Conservation (phyloP, 352 stramenopile genomes). For the Globisporangium okanoganense region DNA sequence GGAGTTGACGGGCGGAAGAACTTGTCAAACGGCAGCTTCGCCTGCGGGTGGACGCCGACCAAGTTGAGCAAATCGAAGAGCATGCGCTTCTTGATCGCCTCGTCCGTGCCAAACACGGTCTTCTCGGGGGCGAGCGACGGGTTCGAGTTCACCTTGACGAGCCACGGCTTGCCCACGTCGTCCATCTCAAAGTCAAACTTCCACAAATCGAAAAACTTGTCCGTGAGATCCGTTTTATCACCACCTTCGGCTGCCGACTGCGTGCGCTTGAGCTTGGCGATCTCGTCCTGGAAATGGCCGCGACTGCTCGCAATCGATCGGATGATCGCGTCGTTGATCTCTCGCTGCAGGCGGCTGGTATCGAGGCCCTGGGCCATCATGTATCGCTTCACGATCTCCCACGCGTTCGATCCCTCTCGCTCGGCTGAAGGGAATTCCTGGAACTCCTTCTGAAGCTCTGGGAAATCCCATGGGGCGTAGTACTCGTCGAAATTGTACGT, state of each 20-base stretch:
- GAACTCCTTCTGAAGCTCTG: constrained; percentile 55
- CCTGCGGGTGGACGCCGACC: constrained; percentile 62
- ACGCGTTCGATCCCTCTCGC: constrained; percentile 58
- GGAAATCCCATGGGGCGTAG: constrained; percentile 69
- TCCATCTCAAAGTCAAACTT: constrained; percentile 97
- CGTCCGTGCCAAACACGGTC: constrained; percentile 61
- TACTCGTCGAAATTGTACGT: constrained; percentile 73
- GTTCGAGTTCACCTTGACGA: constrained; percentile 86
- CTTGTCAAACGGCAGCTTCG: constrained; percentile 49
- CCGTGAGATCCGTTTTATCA: constrained; percentile 32
- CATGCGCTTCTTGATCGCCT: constrained; percentile 59
- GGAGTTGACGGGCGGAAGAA: constrained; percentile 45
- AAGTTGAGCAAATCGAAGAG: constrained; percentile 68
- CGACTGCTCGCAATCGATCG: constrained; percentile 60
- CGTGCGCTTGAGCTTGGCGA: constrained; percentile 42
- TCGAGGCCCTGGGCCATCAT: constrained; percentile 58
- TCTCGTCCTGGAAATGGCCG: constrained; percentile 39
- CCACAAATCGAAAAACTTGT: constrained; percentile 93
- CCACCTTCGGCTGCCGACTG: constrained; percentile 11
- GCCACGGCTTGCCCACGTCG: constrained; percentile 90
- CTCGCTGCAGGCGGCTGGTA: constrained; percentile 50
- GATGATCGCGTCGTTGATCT: constrained; percentile 64
- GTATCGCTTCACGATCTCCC: constrained; percentile 61
- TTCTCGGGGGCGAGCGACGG: constrained; percentile 48
- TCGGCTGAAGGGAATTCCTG: constrained; percentile 53